A percentile compares a stretch with the other conserved stretches of the same genome.
phyloP scores from a whole-genome alignment of 148 eudicot species.

The Gaultheria prostrata region DNA sequence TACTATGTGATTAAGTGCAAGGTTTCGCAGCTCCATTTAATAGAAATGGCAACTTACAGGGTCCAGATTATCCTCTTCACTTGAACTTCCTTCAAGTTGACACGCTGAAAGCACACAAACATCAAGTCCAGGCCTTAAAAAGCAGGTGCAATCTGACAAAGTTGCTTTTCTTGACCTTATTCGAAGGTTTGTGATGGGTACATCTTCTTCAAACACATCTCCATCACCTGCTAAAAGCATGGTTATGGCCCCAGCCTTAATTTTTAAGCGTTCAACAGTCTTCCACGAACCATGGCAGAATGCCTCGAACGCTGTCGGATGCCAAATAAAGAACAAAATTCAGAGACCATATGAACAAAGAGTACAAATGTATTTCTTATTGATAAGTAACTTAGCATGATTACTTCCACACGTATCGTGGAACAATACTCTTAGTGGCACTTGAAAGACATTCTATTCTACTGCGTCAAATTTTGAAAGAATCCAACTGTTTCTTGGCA shows the following conservation, averaged over 20 bases:
- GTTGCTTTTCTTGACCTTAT: constrained; percentile 72
- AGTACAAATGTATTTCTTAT: not conserved
- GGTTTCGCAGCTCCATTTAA: not conserved
- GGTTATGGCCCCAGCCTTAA: constrained; percentile 51
- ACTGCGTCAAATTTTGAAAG: not conserved
- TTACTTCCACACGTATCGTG: not conserved
- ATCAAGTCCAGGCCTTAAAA: constrained; percentile 80
- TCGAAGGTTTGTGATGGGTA: constrained; percentile 62
- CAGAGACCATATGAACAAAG: not conserved
- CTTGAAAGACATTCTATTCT: not conserved
- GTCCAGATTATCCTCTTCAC: constrained; percentile 27
- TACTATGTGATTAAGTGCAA: not conserved
- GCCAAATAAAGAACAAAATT: constrained; percentile 9
- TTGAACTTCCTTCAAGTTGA: constrained; percentile 35
- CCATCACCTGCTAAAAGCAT: constrained; percentile 48
- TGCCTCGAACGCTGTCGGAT: constrained; percentile 73
- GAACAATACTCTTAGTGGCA: not conserved
- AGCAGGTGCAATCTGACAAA: constrained; percentile 64
- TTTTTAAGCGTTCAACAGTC: constrained; percentile 56
- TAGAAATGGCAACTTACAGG: constrained; percentile 11
- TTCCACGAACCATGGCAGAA: constrained; percentile 61
- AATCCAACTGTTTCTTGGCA: not conserved
- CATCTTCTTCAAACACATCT: constrained; percentile 47
- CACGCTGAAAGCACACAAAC: constrained; percentile 53
- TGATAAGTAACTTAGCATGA: not conserved